Base-by-base conservation (phyloP, 2,329 filamentous ascomycete genomes). In the Fusarium sororula region DNA sequence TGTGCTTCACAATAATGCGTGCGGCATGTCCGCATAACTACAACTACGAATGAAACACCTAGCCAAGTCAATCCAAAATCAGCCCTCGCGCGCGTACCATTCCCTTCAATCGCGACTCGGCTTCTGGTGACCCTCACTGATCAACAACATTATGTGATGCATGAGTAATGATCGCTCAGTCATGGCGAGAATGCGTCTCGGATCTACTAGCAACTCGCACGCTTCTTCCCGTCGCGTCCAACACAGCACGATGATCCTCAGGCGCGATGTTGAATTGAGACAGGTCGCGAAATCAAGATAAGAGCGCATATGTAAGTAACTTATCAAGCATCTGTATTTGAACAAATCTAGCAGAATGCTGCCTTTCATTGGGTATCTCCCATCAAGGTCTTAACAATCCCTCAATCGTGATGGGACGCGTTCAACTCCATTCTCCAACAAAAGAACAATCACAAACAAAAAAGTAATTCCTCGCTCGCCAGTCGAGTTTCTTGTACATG, bases 401-500 rank as follows among this genome's bases (percentile, higher is more conserved):
- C 32, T 28, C 18, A 41, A 26, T 30, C 12, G 22, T 5, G 6
- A 5, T 14, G 13, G 55, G 22, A 45, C n/a, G 35, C 8, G 14
- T 9, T 26, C n/a, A 64, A 69, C 66, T 69, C 66, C 66, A 58
- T 69, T 69, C 66, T 69, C 66, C 66, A 10, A 64, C 58, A 64
- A 69, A 67, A 42, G 15, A 45, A 42, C 14, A 50, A 50, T 28
- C 2, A 45, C 20, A 51, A 57, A 35, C 18, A 58, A 18, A 32
- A 37, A 38, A 38, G 22, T 20, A 13, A 18, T 22, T 17, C 53
- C 39, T 66, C 63, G 28, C 24, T 58, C 26, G 38, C 53, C 53
- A 32, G 35, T 67, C 66, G 24, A 68, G 63, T 30, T 61, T 51
- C 48, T 51, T 45, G 10, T 24, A 58, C 32, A 50, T 58, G 51